Evolutionary conservation across 2,329 filamentous ascomycete genomes (phyloP), one percentile per base, ranked within the genome.

Genomic region (Emydomyces testavorans): DNA sequence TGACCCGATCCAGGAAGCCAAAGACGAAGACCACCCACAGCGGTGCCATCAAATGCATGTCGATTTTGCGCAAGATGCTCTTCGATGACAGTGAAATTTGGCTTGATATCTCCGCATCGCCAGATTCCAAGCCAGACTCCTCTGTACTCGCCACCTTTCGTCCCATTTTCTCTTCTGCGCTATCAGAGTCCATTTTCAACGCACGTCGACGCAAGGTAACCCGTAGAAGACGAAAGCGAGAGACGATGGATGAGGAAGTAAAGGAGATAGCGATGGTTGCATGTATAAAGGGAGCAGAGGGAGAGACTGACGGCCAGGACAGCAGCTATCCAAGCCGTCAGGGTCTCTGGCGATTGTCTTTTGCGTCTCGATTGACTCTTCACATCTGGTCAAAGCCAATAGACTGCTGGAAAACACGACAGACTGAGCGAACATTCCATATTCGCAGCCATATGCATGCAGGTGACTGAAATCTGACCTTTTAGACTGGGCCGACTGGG

Each of bases 21-120:
- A 56, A 57, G 15, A 55, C 47, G 36, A 57, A 57, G 7, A 58
- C 45, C 13, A 56, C 39, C 52, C 51, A 57, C 6, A 57, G 51
- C 2, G 55, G 52, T 13, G 50, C 26, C 52, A 57, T 53, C 6
- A 58, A 46, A 34, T 56, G 56, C 15, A 59, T 39, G 41, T 59
- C 54, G n/a, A 58, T 55, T 44, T 58, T 57, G 10, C 56, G 50
- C n/a, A 56, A 18, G 18, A 53, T 32, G 13, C 21, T 49, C n/a
- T 36, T 28, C 34, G 50, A 37, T 23, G 28, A 38, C 15, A 46
- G 15, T 3, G 36, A 23, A 6, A 29, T 32, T 13, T 32, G 20
- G 41, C 15, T 24, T 29, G 44, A 37, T 4, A 31, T n/a, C 16
- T 24, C 47, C 10, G 23, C 39, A 24, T 36, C 32, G 11, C 40